Conservation (phyloP, 495 filamentous ascomycete species). For the Penicillium argentinense region DNA sequence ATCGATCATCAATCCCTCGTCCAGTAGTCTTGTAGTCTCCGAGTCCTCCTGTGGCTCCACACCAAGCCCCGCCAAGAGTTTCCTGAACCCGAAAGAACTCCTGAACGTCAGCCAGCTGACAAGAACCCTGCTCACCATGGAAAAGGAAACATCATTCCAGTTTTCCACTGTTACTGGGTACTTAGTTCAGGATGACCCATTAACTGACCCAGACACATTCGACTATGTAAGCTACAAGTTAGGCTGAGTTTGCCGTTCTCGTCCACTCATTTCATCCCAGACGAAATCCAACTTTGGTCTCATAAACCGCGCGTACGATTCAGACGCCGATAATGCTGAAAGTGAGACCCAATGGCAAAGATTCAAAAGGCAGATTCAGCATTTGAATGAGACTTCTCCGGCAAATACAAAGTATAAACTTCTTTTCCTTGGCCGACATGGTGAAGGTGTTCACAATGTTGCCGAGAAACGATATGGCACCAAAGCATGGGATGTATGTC, state of each 20-base stretch:
- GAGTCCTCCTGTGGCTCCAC: background rate
- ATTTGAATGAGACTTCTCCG: constrained; percentile 50
- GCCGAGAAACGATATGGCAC: constrained; percentile 67
- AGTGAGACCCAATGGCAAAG: constrained; percentile 62
- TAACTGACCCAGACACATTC: constrained; percentile 63
- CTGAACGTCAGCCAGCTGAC: background rate
- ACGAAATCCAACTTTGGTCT: constrained; percentile 63
- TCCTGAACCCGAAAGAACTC: no score
- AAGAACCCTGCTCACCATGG: background rate
- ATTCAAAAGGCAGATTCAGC: constrained; percentile 54
- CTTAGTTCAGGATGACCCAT: constrained; percentile 69
- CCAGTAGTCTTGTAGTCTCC: no score
- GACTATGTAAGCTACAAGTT: constrained; percentile 58
- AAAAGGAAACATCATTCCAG: constrained; percentile 16
- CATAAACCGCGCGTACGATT: constrained; percentile 53
- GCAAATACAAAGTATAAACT: constrained; percentile 58
- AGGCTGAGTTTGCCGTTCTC: no score
- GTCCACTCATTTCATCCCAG: constrained; percentile 21
- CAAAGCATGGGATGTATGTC: constrained; percentile 62
- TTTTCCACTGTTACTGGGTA: constrained; percentile 60
- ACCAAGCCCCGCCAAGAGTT: background rate
- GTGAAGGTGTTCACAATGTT: constrained; percentile 70
- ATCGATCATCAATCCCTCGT: no score
- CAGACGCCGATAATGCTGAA: constrained; percentile 31
- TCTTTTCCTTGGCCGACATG: constrained; percentile 70